Evolutionary conservation across 352 stramenopile species (phyloP), one percentile per base, ranked within the genome.

Genomic region (Phytopythium helicoides): DNA sequence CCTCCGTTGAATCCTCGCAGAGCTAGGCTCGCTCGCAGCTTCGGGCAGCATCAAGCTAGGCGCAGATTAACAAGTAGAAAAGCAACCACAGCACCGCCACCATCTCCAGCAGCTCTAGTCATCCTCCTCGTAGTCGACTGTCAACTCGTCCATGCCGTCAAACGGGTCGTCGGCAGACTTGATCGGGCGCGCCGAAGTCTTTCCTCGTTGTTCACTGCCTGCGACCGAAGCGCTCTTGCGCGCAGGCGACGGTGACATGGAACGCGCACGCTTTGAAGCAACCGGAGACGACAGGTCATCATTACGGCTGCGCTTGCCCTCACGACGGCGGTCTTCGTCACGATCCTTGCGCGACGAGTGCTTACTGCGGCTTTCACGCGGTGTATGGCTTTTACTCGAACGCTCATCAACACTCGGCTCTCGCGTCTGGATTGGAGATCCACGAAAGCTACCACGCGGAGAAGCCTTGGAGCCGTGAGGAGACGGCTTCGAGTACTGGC

Each of bases 121-220:
- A 53, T 91, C 79, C 70, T 92, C 81, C 56, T 91, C 81, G 51
- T 89, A 92, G 65, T 92, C 81, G 48, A 92, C 81, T 60, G 81
- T 72, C 61, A 76, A 81, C 62, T 89, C 81, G 66, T 92, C 79
- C 59, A 89, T 82, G 48, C 84, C 76, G 42, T 78, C 76, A 47
- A 82, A 78, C 49, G 71, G 54, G 28, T 77, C 68, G 44, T 18
- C 48, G 52, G 12, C 48, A 54, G 48, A 44, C 28, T 33, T 33
- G 5, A 9, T 9, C 9, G 28, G 5, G 28, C 28, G 28, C 48
- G 22, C 62, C 50, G 54, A 47, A 37, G 35, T 23, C 54, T 67
- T 62, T 18, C 64, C 67, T 18, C 18, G n/a, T 26, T 58, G 52
- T 26, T 64, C 60, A 16, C 62, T 62, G 18, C 21, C 52, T 34